Percentiles rank a stretch among this genome's conserved stretches.
Conservation (phyloP, 139 green algal genomes). For the Nannochloris sp. region DNA sequence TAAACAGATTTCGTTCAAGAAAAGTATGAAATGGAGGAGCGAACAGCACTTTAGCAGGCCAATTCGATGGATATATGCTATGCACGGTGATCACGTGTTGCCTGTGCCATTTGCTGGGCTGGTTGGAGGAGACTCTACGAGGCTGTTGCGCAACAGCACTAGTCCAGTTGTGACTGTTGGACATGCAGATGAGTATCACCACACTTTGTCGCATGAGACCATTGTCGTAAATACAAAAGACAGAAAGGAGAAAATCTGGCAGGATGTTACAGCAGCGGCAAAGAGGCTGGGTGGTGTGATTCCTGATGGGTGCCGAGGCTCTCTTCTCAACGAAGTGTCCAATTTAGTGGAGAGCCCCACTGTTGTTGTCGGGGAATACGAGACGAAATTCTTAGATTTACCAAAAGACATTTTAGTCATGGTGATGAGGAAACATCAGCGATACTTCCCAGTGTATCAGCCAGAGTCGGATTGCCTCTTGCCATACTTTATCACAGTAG, state of each 20-base stretch:
- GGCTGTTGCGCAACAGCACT: slow-evolving; percentile 54
- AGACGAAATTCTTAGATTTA: slow-evolving; percentile 73
- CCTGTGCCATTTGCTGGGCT: slow-evolving; percentile 53
- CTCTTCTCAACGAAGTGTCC: slow-evolving; percentile 73
- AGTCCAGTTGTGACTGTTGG: slow-evolving; percentile 17
- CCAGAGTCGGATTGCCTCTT: slow-evolving; percentile 49
- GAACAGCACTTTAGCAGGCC: slow-evolving; percentile 71
- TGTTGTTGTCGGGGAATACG: slow-evolving; percentile 72
- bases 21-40: slow-evolving; percentile 85
- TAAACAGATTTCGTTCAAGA: slow-evolving; percentile 65
- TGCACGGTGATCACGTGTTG: slow-evolving; percentile 73
- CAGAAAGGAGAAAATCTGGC: slow-evolving; percentile 64
- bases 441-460: slow-evolving; percentile 93
- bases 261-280: slow-evolving; percentile 35
- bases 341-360: slow-evolving; percentile 87
- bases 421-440: slow-evolving; percentile 99
- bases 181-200: slow-evolving; percentile 55
- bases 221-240: slow-evolving; percentile 53
- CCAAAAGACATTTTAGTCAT: slow-evolving; percentile 93
- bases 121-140: slow-evolving; percentile 36
- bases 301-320: slow-evolving; percentile 40
- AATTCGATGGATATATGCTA: slow-evolving; percentile 87
- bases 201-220: slow-evolving; percentile 30
- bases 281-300: slow-evolving; percentile 32
- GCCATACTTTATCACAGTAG: slow-evolving; percentile 87